Percentiles rank a stretch among this genome's conserved stretches.
phyloP scores from a whole-genome alignment of 352 stramenopile species.

The Phytophthora meadii region DNA sequence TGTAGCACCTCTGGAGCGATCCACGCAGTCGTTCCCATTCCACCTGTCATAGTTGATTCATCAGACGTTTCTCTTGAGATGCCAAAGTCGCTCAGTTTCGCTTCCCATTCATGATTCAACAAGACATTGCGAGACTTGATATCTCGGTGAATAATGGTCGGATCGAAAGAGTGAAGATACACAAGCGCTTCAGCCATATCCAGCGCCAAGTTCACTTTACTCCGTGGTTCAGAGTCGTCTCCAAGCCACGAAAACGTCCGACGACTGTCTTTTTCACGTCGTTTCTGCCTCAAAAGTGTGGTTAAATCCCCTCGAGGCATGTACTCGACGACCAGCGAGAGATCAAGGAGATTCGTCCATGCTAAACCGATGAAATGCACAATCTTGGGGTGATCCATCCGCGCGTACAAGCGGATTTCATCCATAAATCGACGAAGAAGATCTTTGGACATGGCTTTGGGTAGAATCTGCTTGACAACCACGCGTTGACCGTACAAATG shows the following conservation, averaged over 20 bases:
- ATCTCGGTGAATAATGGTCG: conserved; percentile 59
- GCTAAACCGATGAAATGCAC: conserved; percentile 54
- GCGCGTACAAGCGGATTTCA: conserved; percentile 48
- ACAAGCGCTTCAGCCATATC: conserved; percentile 51
- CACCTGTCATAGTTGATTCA: conserved; percentile 44
- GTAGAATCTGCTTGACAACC: conserved; percentile 57
- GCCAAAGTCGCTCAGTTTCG: conserved; percentile 66
- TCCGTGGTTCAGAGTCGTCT: conserved; percentile 25
- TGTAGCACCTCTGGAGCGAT: conserved; percentile 73
- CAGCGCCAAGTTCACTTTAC: conserved; percentile 42
- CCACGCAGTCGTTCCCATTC: conserved; percentile 65
- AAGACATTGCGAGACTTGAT: conserved; percentile 59
- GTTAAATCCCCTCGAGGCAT: conserved; percentile 53
- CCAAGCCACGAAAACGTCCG: conserved; percentile 37
- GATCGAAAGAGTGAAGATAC: conserved; percentile 54
- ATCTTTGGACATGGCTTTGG: conserved; percentile 41
- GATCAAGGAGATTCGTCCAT: conserved; percentile 58
- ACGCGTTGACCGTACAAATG: conserved; percentile 39
- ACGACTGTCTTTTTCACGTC: conserved; percentile 38
- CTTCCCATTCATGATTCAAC: conserved; percentile 43
- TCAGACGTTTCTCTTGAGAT: conserved; percentile 42
- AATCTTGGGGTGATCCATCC: conserved; percentile 49
- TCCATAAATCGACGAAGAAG: conserved; percentile 50
- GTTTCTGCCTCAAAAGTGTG: conserved; percentile 33
- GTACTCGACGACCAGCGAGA: conserved; percentile 55